Evolutionary conservation across 1,139 yeast species (phyloP).

Genomic region (Meyerozyma guilliermondii): DNA sequence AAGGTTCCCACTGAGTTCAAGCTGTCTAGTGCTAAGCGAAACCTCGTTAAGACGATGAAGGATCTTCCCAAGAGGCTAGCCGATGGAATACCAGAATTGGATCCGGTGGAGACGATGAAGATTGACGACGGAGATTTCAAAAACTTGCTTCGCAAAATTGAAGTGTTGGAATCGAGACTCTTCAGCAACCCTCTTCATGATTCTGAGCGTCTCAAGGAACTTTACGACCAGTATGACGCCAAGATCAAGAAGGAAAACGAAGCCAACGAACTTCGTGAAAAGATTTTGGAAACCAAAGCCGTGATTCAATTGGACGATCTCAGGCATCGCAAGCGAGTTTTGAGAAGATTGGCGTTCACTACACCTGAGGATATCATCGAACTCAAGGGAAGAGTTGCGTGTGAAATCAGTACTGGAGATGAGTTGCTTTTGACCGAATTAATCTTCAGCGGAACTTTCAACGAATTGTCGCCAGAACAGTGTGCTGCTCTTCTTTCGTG

Average conservation of each 20-base stretch:
- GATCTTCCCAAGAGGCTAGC: conserved; percentile 83
- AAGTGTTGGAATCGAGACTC: conserved; percentile 72
- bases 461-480: conserved; percentile 80
- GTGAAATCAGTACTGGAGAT: conserved; percentile 95
- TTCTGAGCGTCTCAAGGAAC: conserved; percentile 55
- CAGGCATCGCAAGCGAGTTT: conserved; percentile 85
- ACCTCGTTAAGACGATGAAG: conserved; percentile 69
- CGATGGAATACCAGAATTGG: conserved; percentile 83
- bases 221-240: conserved; percentile 59
- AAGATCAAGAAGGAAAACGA: conserved; percentile 62
- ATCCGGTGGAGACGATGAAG: conserved; percentile 90
- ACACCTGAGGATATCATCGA: conserved; percentile 83
- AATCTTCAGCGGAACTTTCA: conserved; percentile 91
- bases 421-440: conserved; percentile 84
- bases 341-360: conserved; percentile 78
- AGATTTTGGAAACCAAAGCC: conserved; percentile 80
- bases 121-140: conserved; percentile 76
- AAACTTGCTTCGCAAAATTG: conserved; percentile 67
- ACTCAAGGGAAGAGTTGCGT: conserved; percentile 90
- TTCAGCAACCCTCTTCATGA: conserved; percentile 65
- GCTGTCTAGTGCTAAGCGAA: conserved; percentile 64
- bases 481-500: conserved; percentile 90
- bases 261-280: conserved; percentile 55
- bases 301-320: conserved; percentile 92
- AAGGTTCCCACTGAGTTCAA: conserved; percentile 77